phyloP scores from a whole-genome alignment of 495 filamentous ascomycete genomes.

The Penicillium pancosmium region DNA sequence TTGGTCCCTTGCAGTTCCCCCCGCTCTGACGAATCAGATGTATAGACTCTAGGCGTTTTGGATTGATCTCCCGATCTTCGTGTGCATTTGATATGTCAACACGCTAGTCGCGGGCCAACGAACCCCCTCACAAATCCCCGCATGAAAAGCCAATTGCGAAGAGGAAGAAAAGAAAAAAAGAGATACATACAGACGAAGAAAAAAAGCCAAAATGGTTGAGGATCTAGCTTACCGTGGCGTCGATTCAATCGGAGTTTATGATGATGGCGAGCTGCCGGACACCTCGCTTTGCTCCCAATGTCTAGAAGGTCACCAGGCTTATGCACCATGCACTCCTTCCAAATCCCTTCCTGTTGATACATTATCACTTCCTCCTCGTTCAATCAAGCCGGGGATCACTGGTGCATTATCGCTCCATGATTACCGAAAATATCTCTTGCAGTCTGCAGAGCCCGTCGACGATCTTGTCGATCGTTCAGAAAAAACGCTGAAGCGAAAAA shows the following conservation, averaged over 20 bases:
- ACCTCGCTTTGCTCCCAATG: slow-evolving; percentile 23
- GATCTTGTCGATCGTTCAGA: slow-evolving; percentile 33
- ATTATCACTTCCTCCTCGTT: slow-evolving; percentile 27
- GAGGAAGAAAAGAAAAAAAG: slow-evolving; percentile 4
- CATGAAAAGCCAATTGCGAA: slow-evolving; percentile 3
- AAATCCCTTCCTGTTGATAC: slow-evolving; percentile 24
- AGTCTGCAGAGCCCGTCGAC: slow-evolving; percentile 27
- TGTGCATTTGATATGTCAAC: slow-evolving; percentile 22
- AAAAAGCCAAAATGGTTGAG: slow-evolving; percentile 13
- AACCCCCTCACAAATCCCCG: slow-evolving; percentile 13
- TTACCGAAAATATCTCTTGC: slow-evolving; percentile 38
- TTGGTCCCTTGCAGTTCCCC: slow-evolving; percentile 24
- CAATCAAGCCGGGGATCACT: slow-evolving; percentile 25
- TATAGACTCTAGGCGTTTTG: slow-evolving; percentile 21
- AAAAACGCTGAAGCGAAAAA: slow-evolving; percentile 41
- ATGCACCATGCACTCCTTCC: slow-evolving; percentile 25
- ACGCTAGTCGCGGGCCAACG: slow-evolving; percentile 17
- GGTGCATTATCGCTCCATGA: slow-evolving; percentile 38
- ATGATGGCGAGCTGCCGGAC: slow-evolving; percentile 25
- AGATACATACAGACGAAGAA: background rate
- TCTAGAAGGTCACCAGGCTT: slow-evolving; percentile 16
- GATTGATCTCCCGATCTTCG: slow-evolving; percentile 21
- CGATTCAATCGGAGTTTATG: slow-evolving; percentile 17
- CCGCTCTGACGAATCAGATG: slow-evolving; percentile 23
- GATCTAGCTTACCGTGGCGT: slow-evolving; percentile 12